These are phyloP conservation scores for Pseudoturritis turrita DNA, from an alignment of 345 rosid genomes.

Conservation along the genomic window DNA sequence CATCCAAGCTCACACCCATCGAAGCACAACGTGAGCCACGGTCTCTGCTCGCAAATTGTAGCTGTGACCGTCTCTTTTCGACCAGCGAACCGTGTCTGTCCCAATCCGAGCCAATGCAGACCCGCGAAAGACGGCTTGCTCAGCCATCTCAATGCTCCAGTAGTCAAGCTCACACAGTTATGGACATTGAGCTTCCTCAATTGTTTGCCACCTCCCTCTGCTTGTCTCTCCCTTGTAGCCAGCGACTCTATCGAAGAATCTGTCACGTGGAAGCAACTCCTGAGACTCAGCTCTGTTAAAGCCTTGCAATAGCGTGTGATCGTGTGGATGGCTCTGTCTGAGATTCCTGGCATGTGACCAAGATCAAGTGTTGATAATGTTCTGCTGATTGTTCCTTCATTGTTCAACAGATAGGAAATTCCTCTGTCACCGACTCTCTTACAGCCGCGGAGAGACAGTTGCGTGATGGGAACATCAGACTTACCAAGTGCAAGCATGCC, in stretches of 20 bases:
- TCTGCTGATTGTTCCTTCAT: constrained; percentile 44
- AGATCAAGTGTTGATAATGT: constrained; percentile 53
- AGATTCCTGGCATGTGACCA: constrained; percentile 59
- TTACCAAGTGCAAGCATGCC: constrained; percentile 48
- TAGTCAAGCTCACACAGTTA: constrained; percentile 46
- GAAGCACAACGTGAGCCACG: constrained; percentile 57
- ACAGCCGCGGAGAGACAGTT: constrained; percentile 58
- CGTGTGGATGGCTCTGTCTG: constrained; percentile 41
- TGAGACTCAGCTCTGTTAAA: constrained; percentile 50
- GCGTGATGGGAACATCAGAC: constrained; percentile 42
- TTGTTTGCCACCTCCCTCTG: constrained; percentile 32
- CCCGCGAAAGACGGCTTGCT: constrained; percentile 46
- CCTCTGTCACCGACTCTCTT: constrained; percentile 68
- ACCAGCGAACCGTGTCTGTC: constrained; percentile 34
- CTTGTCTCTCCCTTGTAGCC: constrained; percentile 33
- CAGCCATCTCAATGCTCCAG: constrained; percentile 36
- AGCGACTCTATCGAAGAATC: constrained; percentile 49
- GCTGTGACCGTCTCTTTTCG: constrained; percentile 24
- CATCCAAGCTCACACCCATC: constrained; percentile 75
- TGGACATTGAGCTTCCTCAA: constrained; percentile 54
- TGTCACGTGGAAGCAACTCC: constrained; percentile 49
- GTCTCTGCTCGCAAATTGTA: constrained; percentile 34
- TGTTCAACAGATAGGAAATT: constrained; percentile 38
- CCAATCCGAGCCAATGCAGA: constrained; percentile 55
- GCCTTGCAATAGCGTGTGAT: constrained; percentile 37